Base-by-base conservation (phyloP, 306 rosid genomes). In the Senna siamea region DNA sequence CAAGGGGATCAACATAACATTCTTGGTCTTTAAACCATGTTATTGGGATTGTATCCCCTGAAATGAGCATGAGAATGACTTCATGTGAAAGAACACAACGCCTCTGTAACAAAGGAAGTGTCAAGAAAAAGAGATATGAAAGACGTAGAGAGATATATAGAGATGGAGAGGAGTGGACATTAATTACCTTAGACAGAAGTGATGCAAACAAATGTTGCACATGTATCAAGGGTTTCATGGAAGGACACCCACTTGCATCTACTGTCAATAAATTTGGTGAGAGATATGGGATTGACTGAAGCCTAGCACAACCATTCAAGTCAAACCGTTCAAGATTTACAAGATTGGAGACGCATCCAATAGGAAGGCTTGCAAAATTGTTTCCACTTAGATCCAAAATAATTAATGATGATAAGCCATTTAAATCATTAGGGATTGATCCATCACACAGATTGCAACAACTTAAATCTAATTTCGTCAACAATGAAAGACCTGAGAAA, bases 21-120 rank as follows among this genome's bases (percentile, higher is more conserved):
- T 35, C 4, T 35, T 35, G 26, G 46, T 34, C 15, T 9, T 4
- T 35, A 60, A 60, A 60, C 22, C 38, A 12, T 35, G 66, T 10
- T 7, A 15, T 28, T 59, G 66, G 66, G 28, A 60, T 34, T 20
- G n/a, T 4, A 60, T 60, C 66, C 38, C 66, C 46, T 60, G 20
- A n/a, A 34, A 60, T 60, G 9, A 34, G 66, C 66, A 60, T 5
- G 28, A 60, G 35, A 60, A 60, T 60, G 28, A 60, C 66, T 60
- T 9, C 66, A 34, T 4, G 7, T 34, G 4, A 20, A 19, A 35
- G 26, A 60, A n/a, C 26, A n/a, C 26, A 17, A 5, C 15, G 37
- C 30, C 30, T 26, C 30, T 26, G 30, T 26, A 26, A 26, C 30
- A 26, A 26, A 26, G 30, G 30, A 26, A n/a, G n/a, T 26, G 30